Evolutionary conservation across 2,329 filamentous ascomycete species (phyloP), one percentile per base, ranked within the genome.

Genomic region (Aureobasidium sp.): DNA sequence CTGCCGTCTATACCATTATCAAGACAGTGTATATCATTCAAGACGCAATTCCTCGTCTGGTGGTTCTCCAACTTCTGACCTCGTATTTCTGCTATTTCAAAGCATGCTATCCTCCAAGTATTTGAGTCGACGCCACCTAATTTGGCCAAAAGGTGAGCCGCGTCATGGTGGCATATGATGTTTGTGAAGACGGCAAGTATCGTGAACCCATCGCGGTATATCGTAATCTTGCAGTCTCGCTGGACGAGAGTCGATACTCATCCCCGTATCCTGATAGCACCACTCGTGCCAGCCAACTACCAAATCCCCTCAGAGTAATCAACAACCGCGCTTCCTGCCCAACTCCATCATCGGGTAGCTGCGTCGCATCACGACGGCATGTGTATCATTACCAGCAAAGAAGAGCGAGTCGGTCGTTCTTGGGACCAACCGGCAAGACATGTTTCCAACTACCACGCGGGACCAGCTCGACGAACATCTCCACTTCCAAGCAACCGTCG

Each of bases 361-460:
- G 55, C 55, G 27, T 47, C 41, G 41, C 42, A 6, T 14, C 9
- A 45, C 17, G 36, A 22, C 36, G 66, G 15, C 14, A 72, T 72
- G 70, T 72, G 70, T 44, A 66, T 71, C 64, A 67, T 71, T 65
- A 69, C 67, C 31, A 65, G 65, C 6, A 64, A 66, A 44, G 63
- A 66, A 25, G 63, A 64, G 39, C 63, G 65, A 47, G 65, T 69
- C 39, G 62, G 64, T 14, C 62, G 63, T 41, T 61, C 64, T 14
- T 52, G 57, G 34, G 67, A 69, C 53, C 53, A 68, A 41, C 66
- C 70, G 2, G 70, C 71, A 3, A 67, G 70, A 9, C 70, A 69
- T 2, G 70, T 73, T 41, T 70, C 67, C 44, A 70, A 72, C 63
- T 71, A 69, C 63, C 67, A 70, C 44, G 66, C 70, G 15, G 69